phyloP scores from a whole-genome alignment of 768 basidiomycete genomes.

The Leccinum disarticulatum region DNA sequence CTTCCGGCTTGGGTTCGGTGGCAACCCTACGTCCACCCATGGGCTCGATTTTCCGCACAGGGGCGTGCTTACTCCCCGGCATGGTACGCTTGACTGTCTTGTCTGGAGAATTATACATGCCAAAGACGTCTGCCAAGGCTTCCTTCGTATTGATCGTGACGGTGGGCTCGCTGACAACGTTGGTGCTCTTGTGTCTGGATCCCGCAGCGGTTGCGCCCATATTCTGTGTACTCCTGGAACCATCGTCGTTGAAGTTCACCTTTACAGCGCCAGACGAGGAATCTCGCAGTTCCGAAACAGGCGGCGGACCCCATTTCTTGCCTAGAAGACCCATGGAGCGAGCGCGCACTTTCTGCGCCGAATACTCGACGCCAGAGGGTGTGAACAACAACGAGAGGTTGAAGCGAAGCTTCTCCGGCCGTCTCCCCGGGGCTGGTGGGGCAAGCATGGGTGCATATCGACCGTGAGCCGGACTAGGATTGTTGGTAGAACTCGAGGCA shows the following conservation, averaged over 20 bases:
- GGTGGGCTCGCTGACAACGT: conserved; percentile 59
- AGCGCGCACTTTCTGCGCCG: conserved; percentile 80
- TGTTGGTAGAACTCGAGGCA: conserved; percentile 41
- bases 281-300: conserved; percentile 39
- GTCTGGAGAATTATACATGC: conserved; percentile 93
- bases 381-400: conserved; percentile 70
- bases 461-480: conserved; percentile 31
- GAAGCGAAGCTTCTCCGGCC: conserved; percentile 70
- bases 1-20: conserved; percentile 34
- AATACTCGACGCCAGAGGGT: conserved; percentile 78
- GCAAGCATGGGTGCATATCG: conserved; percentile 76
- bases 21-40: conserved; percentile 35
- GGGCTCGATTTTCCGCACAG: conserved; percentile 65
- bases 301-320: conserved; percentile 80
- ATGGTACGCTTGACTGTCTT: conserved; percentile 57
- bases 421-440: conserved; percentile 65
- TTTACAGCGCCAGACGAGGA: conserved; percentile 37
- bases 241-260: conserved; percentile 64
- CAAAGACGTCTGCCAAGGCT: conserved; percentile 90
- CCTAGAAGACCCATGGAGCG: conserved; percentile 79
- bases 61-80: conserved; percentile 73
- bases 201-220: conserved; percentile 31
- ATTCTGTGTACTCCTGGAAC: conserved; percentile 43
- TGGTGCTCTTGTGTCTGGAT: conserved; percentile 45
- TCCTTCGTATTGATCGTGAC: conserved; percentile 98